Evolutionary conservation across 2,329 filamentous ascomycete genomes (phyloP), one percentile per base, ranked within the genome.

Genomic region (Elsinoe perseae): DNA sequence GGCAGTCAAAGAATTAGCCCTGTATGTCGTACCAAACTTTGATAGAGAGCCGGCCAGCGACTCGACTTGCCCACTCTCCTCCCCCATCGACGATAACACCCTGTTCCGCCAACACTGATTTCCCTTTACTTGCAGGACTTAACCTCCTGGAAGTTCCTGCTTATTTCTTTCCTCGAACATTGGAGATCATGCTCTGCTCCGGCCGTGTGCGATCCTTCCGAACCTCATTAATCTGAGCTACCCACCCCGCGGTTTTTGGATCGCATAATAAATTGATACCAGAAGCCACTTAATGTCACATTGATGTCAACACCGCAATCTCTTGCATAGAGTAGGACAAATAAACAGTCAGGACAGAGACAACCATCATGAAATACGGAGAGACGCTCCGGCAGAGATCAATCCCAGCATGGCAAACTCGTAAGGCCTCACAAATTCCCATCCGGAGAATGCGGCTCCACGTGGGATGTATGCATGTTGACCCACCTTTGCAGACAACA

Each of bases 331-430:
- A 3, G 25, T 4, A 12, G 30, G 20, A 36, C 48, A 8, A n/a
- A 52, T 34, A 38, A 27, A 23, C 7, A 21, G 16, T 12, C 50
- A 46, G 44, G 16, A 23, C 40, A n/a, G 42, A 32, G 38, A 56
- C n/a, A 40, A 2, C 20, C 32, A 58, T 43, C 60, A 89, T 89
- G 86, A 89, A 89, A 77, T 89, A 86, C 79, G 85, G 86, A 61
- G 78, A 87, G 61, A 85, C 82, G 59, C 78, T 93, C 60, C 82
- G 85, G 68, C 79, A 82, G 71, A 80, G 87, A 69, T 91, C 87
- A 46, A 87, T 90, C 66, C 87, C 87, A 61, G 83, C 86, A 80
- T 93, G 87, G 87, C 86, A 81, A 65, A 78, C 88, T 61, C 85
- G 85, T 88, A 75, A 66, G 74, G 70, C 27, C 16, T 44, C 40